These are phyloP conservation scores for Metschnikowia kofuensis DNA, from an alignment of 805 yeast species.

Conservation along the genomic window DNA sequence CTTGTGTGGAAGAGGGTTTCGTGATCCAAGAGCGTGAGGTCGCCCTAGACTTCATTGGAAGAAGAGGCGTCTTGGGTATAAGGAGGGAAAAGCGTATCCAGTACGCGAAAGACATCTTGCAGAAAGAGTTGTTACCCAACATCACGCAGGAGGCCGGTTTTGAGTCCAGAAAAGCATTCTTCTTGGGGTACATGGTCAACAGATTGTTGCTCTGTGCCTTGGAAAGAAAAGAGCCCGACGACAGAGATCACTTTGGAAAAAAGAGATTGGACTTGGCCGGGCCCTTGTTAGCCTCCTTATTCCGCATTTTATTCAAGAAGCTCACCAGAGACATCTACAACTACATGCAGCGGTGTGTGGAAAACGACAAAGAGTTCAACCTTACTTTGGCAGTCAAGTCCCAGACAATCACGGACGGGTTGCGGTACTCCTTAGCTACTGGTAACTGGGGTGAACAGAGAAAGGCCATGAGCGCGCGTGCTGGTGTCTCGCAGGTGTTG, in stretches of 20 bases:
- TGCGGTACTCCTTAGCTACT: slow-evolving; percentile 95
- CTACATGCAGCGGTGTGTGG: slow-evolving; percentile 98
- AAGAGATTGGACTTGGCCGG: slow-evolving; percentile 98
- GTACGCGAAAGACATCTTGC: slow-evolving; percentile 94
- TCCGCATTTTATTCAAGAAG: slow-evolving; percentile 91
- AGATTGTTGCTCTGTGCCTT: slow-evolving; percentile 91
- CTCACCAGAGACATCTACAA: slow-evolving; percentile 95
- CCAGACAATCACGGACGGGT: slow-evolving; percentile 94
- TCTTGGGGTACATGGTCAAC: slow-evolving; percentile 97
- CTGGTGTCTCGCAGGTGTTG: slow-evolving; percentile 98
- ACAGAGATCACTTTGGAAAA: slow-evolving; percentile 99
- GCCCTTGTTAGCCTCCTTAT: slow-evolving; percentile 91
- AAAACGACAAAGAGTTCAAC: slow-evolving; percentile 95
- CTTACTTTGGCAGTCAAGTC: slow-evolving; percentile 95
- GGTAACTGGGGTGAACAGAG: slow-evolving; percentile 99
- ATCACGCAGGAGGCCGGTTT: slow-evolving; percentile 97
- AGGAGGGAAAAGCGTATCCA: slow-evolving; percentile 97
- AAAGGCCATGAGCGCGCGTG: slow-evolving; percentile 98
- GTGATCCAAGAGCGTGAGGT: slow-evolving; percentile 97
- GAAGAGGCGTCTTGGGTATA: slow-evolving; percentile 96
- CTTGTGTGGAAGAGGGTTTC: slow-evolving; percentile 98
- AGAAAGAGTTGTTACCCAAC: slow-evolving; percentile 94
- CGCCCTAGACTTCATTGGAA: slow-evolving; percentile 95
- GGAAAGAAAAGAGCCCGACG: slow-evolving; percentile 97
- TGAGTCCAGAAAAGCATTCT: slow-evolving; percentile 94